These are phyloP conservation scores for Phytophthora quininea DNA, from an alignment of 352 stramenopile species.

Conservation along the genomic window DNA sequence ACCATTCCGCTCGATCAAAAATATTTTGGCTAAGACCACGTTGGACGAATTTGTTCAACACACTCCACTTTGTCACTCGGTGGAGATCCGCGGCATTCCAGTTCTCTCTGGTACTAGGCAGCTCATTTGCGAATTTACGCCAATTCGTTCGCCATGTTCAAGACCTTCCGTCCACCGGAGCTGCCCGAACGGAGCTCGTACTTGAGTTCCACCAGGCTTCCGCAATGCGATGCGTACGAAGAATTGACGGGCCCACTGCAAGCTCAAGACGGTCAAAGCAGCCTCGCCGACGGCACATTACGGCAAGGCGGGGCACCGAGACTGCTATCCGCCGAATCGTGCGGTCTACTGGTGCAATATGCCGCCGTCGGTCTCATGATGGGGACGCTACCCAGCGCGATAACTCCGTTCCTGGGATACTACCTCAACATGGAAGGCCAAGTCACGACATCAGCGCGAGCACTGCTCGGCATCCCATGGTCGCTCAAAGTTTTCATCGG, in stretches of 20 bases:
- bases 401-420: slow-evolving; percentile 71
- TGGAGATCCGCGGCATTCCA: no score
- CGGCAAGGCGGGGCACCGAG: slow-evolving; percentile 44
- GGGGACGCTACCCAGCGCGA: slow-evolving; percentile 18
- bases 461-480: slow-evolving; percentile 59
- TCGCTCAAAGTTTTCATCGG: slow-evolving; percentile 53
- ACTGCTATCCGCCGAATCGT: slow-evolving; percentile 49
- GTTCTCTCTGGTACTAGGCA: no score
- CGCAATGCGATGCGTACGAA: slow-evolving; percentile 23
- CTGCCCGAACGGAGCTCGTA: slow-evolving; percentile 17
- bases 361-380: slow-evolving; percentile 56
- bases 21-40: no score
- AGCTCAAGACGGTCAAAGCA: background rate
- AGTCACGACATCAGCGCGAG: slow-evolving; percentile 56
- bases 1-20: no score
- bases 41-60: no score
- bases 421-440: slow-evolving; percentile 78
- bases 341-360: slow-evolving; percentile 61
- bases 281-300: slow-evolving; percentile 34
- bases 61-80: no score
- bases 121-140: no score
- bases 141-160: no score
- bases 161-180: slow-evolving; percentile 12
- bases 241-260: slow-evolving; percentile 19
- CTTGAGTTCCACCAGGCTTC: slow-evolving; percentile 26